Percentiles rank a stretch among this genome's conserved stretches.
phyloP scores from a whole-genome alignment of 2,329 filamentous ascomycete genomes.

The Rutstroemia sp. region DNA sequence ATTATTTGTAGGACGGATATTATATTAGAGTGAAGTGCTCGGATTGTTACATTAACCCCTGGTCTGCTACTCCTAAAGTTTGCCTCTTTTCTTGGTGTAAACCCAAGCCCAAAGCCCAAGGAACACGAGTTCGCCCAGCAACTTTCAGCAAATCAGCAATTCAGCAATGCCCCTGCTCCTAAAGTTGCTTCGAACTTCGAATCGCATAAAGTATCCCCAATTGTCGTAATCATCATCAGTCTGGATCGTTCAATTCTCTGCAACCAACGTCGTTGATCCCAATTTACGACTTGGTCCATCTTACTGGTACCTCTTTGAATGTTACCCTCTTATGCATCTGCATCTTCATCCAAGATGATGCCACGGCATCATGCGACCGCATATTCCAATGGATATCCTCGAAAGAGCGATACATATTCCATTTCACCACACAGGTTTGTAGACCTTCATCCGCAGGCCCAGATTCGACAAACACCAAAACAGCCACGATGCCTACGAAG shows the following conservation, averaged over 20 bases:
- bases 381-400: slow-evolving; percentile 79
- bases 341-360: slow-evolving; percentile 56
- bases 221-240: neutral
- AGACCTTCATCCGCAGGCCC: neutral
- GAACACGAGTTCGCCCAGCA: slow-evolving; percentile 9
- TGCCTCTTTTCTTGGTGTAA: slow-evolving; percentile 3
- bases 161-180: slow-evolving; percentile 2
- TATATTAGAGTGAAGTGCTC: no score
- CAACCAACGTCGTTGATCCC: neutral
- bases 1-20: no score
- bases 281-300: slow-evolving; percentile 5
- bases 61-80: neutral
- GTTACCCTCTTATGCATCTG: slow-evolving; percentile 50
- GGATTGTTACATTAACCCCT: neutral
- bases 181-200: neutral
- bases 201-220: neutral
- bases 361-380: slow-evolving; percentile 70
- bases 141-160: neutral
- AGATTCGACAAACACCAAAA: neutral
- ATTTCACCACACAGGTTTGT: slow-evolving; percentile 82
- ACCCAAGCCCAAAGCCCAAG: neutral
- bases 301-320: slow-evolving; percentile 34
- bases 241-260: neutral
- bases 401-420: slow-evolving; percentile 65
- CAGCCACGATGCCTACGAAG: neutral